A percentile compares a stretch with the other conserved stretches of the same genome.
phyloP scores from a whole-genome alignment of 352 stramenopile genomes.

The Phytopythium chamaehyphon region DNA sequence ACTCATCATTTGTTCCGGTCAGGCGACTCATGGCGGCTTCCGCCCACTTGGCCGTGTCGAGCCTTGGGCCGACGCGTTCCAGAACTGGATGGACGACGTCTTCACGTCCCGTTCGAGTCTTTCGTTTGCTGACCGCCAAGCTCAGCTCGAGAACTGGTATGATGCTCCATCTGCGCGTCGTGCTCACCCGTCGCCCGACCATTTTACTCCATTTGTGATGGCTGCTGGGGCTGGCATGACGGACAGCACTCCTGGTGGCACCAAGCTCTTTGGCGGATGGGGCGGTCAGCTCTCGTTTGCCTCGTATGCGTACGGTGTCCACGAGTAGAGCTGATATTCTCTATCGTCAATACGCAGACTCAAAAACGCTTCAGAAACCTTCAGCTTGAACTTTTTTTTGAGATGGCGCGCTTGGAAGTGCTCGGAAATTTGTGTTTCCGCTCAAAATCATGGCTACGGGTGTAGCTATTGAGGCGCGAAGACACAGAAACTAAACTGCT shows the following conservation, averaged over 20 bases:
- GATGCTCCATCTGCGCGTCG: constrained; percentile 27
- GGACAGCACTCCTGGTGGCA: constrained; percentile 13
- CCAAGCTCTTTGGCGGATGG: constrained; percentile 37
- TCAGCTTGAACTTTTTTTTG: no score
- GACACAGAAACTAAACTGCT: no score
- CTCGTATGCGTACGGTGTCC: constrained; percentile 28
- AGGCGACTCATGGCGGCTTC: constrained; percentile 26
- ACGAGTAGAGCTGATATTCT: no score
- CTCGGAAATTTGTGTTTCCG: no score
- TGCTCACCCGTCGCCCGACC: constrained; percentile 37
- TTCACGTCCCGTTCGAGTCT: constrained; percentile 17
- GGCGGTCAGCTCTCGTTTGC: constrained; percentile 36
- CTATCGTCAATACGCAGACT: no score
- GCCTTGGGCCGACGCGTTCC: constrained; percentile 27
- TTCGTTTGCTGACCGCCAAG: constrained; percentile 23
- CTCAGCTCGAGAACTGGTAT: constrained; percentile 30
- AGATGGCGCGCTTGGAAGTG: no score
- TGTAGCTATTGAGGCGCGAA: no score
- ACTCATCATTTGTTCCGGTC: constrained; percentile 80
- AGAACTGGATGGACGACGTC: constrained; percentile 34
- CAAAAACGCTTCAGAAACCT: no score
- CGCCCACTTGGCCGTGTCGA: constrained; percentile 5
- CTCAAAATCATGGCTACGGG: no score
- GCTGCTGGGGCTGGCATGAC: constrained; percentile 48
- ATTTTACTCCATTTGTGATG: constrained; percentile 57